Percentiles rank a stretch among this genome's conserved stretches.
Conservation (phyloP, 352 stramenopile species). For the Paralagenidium karlingii region DNA sequence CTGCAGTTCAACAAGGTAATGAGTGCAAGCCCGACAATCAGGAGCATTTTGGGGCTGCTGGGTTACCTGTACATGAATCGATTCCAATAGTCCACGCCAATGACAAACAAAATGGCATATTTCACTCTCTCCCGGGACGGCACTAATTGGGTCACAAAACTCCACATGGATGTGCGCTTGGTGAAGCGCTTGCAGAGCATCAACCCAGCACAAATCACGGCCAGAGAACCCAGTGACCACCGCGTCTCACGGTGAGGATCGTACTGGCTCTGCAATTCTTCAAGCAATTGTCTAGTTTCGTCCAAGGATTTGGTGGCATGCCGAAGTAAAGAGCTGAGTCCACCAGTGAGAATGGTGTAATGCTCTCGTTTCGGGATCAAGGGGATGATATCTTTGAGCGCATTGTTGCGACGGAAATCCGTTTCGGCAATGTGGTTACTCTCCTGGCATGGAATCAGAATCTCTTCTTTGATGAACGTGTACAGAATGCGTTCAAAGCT, state of each 20-base stretch:
- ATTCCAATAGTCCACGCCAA: conserved; percentile 62
- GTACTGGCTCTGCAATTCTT: conserved; percentile 72
- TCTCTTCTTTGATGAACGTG: conserved; percentile 83
- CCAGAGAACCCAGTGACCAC: conserved; percentile 69
- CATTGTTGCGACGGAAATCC: conserved; percentile 68
- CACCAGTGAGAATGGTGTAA: conserved; percentile 71
- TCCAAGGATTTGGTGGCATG: conserved; percentile 75
- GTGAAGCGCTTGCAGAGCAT: conserved; percentile 65
- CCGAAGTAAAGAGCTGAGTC: conserved; percentile 59
- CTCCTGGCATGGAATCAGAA: too few relatives aligned
- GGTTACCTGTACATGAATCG: conserved; percentile 64
- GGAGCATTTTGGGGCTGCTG: background rate
- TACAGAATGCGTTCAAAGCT: conserved; percentile 78
- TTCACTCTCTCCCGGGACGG: conserved; percentile 52
- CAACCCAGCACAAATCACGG: conserved; percentile 28
- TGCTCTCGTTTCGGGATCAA: conserved; percentile 70
- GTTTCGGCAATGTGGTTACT: conserved; percentile 68
- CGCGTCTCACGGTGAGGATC: conserved; percentile 72
- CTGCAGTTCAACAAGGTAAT: conserved; percentile 3
- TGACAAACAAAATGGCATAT: conserved; percentile 31
- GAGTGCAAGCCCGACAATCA: background rate
- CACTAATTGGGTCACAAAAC: conserved; percentile 52
- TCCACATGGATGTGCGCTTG: conserved; percentile 47
- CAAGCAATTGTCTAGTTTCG: conserved; percentile 64
- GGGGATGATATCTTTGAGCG: conserved; percentile 81